A percentile compares a stretch with the other conserved stretches of the same genome.
phyloP scores from a whole-genome alignment of 768 basidiomycete species.

The Gloeopeniophorella convolvens region DNA sequence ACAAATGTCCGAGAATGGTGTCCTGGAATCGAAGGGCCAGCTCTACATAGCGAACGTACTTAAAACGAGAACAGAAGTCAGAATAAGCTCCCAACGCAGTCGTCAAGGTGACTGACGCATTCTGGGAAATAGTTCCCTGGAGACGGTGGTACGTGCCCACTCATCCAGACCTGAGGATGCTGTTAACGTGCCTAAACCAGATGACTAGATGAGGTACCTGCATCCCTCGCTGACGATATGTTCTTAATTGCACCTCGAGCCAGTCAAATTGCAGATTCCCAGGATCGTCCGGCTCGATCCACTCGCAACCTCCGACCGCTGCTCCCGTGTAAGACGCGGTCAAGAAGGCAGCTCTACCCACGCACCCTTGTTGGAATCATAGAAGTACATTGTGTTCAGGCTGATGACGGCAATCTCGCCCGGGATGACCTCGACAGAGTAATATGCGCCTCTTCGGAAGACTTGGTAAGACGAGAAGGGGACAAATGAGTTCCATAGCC shows the following conservation, averaged over 20 bases:
- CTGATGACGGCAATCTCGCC: slow-evolving; percentile 71
- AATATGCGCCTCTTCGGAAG: slow-evolving; percentile 87
- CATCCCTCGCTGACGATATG: slow-evolving; percentile 63
- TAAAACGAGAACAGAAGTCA: slow-evolving; percentile 9
- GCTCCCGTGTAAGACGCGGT: background rate
- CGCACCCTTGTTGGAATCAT: slow-evolving; percentile 80
- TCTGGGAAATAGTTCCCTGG: slow-evolving; percentile 76
- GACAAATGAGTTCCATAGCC: slow-evolving; percentile 79
- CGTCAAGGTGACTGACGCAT: slow-evolving; percentile 51
- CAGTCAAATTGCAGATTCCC: slow-evolving; percentile 86
- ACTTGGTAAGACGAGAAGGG: slow-evolving; percentile 74
- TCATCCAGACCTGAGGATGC: slow-evolving; percentile 39
- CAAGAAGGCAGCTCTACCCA: background rate
- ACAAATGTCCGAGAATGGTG: slow-evolving; percentile 81
- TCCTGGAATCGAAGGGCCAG: slow-evolving; percentile 80
- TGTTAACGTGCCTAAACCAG: slow-evolving; percentile 4
- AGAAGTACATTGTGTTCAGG: slow-evolving; percentile 89
- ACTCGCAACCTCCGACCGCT: slow-evolving; percentile 76
- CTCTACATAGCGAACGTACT: slow-evolving; percentile 65
- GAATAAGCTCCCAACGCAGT: slow-evolving; percentile 12
- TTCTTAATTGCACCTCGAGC: slow-evolving; percentile 77
- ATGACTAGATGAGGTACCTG: slow-evolving; percentile 39
- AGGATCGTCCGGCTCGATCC: slow-evolving; percentile 62
- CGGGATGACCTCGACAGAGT: slow-evolving; percentile 71
- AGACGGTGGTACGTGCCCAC: slow-evolving; percentile 85